Base-by-base conservation (phyloP, 768 basidiomycete genomes). In the Kwoniella pini region DNA sequence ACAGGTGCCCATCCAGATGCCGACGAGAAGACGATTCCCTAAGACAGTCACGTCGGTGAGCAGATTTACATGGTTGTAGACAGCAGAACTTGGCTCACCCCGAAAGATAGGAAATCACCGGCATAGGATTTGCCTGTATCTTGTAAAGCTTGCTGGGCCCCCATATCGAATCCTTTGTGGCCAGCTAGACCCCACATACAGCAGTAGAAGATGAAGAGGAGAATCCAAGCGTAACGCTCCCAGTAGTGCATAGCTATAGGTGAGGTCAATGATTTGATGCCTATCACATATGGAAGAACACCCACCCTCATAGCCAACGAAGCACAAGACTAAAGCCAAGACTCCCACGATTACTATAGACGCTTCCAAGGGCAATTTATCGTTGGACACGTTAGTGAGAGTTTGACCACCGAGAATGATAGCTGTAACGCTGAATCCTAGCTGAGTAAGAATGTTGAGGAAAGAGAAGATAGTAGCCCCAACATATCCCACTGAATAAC, bases 361-460 rank as follows among this genome's bases (percentile, higher is more conserved):
- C 2, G 79, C 83, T 13, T 81, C 77, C 12, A 85, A 80, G 0
- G 83, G 80, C 3, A 84, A 79, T 0, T 80, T 80, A 9, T 77
- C 78, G 21, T 81, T 69, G 54, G 82, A 81, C 59, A 84, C 77
- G 11, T 81, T 82, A 4, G 81, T 80, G 9, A 51, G 80, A 0
- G 82, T 82, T 59, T 85, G 83, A 1, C 83, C 84, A 15, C 84
- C 84, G 1, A 84, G 79, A 52, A 85, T 84, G n/a, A 84, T 82
- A 15, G 81, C 79, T 0, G 79, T 81, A 19, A 80, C 79, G 15
- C 81, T 79, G 71, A 84, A 85, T 2, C 83, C 83, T n/a, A 84
- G 63, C 77, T 83, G 82, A 1, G 83, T 83, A 19, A 85, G 68
- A 64, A 84, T 83, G 66, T 85, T 85, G 4, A 85, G 71, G 51